A percentile compares a stretch with the other conserved stretches of the same genome.
Conservation (phyloP, 202 grass and related monocot genomes). For the Saccharum hybrid region DNA sequence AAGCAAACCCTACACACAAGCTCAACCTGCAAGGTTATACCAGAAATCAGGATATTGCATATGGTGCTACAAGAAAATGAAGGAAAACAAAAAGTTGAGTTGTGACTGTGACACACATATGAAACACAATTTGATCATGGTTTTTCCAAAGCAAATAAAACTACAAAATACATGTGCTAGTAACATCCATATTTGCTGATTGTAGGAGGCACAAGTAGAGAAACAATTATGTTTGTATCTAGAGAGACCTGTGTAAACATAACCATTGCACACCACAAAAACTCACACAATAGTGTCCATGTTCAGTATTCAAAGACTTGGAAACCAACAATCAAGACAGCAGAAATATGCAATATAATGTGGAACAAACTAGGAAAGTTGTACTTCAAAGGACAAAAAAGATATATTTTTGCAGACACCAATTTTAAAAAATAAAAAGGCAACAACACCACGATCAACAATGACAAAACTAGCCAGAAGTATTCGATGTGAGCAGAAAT, state of each 20-base stretch:
- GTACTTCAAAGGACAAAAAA: neutral
- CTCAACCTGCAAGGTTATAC: conserved; percentile 70
- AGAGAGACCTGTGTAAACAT: neutral
- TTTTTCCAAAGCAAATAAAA: neutral
- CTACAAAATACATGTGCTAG: neutral
- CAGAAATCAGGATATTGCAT: conserved; percentile 29
- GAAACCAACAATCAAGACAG: neutral
- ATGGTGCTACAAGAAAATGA: neutral
- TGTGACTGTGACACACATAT: neutral
- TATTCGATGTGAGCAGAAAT: neutral
- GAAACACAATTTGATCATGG: neutral
- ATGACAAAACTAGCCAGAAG: neutral
- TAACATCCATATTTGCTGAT: conserved; percentile 17
- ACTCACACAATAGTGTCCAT: neutral
- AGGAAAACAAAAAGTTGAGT: neutral
- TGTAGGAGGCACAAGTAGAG: neutral
- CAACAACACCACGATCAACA: neutral
- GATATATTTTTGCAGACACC: neutral
- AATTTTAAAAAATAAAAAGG: neutral
- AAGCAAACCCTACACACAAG: conserved; percentile 79
- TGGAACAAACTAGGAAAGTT: neutral
- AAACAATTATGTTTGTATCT: neutral
- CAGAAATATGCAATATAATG: conserved; percentile 1
- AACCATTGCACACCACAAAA: neutral
- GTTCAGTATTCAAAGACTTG: neutral